Evolutionary conservation across 148 eudicot species (phyloP).

Genomic region (Chenopodium quinoa): DNA sequence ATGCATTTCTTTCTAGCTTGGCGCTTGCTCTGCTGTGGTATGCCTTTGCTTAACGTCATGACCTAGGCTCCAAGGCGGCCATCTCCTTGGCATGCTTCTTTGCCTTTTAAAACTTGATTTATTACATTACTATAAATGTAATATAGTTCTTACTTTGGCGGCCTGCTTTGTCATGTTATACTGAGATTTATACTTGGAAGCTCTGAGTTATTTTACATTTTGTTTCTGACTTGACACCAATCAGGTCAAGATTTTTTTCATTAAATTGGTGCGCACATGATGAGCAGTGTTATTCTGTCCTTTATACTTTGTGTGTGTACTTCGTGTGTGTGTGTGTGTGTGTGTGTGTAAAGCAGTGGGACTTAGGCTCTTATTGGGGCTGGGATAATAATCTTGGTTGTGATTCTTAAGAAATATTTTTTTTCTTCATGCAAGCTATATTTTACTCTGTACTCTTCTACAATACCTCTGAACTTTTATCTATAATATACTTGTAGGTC

Average conservation of each 20-base stretch:
- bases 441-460: not conserved
- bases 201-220: not conserved
- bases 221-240: not conserved
- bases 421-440: not conserved
- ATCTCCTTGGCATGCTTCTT: not conserved
- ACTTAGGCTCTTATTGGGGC: not conserved
- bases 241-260: not conserved
- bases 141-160: not conserved
- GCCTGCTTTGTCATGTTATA: not conserved
- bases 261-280: not conserved
- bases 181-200: not conserved
- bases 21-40: not conserved
- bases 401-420: not conserved
- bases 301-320: too few species aligned
- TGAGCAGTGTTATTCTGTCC: not conserved
- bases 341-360: not conserved
- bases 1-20: not conserved
- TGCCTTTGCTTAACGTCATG: not conserved
- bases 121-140: not conserved
- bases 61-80: not conserved
- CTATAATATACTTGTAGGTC: conserved; percentile 24
- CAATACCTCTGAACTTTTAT: not conserved
- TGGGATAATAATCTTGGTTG: not conserved
- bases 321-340: not conserved
- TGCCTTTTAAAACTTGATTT: not conserved